These are phyloP conservation scores for Trebouxia sp. DNA, from an alignment of 139 green algal species.

Conservation along the genomic window DNA sequence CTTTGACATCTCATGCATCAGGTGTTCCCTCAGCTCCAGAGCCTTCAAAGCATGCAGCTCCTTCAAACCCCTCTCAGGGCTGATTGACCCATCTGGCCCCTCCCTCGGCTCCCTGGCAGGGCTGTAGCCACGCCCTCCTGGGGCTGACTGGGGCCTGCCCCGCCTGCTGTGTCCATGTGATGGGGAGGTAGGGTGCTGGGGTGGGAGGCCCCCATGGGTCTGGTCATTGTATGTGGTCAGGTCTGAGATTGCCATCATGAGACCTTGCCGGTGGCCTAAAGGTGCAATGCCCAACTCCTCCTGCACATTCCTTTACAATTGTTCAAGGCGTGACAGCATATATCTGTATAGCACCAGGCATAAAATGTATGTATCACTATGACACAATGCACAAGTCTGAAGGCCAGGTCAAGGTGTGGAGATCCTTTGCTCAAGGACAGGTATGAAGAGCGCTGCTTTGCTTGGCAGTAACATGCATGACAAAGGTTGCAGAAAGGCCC, in stretches of 20 bases:
- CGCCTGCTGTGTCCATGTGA: neutral
- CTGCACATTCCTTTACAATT: no score
- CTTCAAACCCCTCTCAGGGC: conserved; percentile 7
- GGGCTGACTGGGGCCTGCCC: conserved; percentile 24
- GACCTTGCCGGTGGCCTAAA: conserved; percentile 57
- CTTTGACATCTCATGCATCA: conserved; percentile 66
- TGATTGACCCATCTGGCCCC: neutral
- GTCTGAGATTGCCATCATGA: conserved; percentile 50
- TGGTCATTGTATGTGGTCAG: conserved; percentile 16
- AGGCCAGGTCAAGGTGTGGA: no score
- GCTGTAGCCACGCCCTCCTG: neutral
- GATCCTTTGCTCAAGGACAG: no score
- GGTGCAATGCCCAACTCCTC: conserved; percentile 67
- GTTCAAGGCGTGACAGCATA: no score
- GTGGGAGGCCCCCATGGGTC: neutral
- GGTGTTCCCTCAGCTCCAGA: conserved; percentile 51
- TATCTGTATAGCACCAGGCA: no score
- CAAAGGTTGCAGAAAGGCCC: no score
- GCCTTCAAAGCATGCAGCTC: conserved; percentile 10
- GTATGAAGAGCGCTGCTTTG: no score
- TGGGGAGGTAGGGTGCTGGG: neutral
- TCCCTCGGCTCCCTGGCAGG: neutral
- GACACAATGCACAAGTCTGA: no score
- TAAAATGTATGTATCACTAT: no score
- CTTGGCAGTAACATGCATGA: no score